Evolutionary conservation across 208 protist genomes (phyloP).

Genomic region (Wallacemonas sp.): DNA sequence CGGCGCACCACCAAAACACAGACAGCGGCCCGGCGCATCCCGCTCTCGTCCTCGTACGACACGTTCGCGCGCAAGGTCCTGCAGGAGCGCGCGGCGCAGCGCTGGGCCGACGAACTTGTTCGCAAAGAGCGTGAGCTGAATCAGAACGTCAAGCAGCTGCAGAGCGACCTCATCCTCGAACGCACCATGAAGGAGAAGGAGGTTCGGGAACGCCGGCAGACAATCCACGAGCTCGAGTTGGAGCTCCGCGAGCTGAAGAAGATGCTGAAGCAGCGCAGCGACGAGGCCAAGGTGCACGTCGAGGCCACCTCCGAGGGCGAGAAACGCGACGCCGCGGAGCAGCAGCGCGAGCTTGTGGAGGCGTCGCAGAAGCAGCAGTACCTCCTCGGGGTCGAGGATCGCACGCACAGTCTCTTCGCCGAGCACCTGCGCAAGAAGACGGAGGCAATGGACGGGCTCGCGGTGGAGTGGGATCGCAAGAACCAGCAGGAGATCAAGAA

Average conservation of each 20-base stretch:
- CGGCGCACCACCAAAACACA: slow-evolving; percentile 26
- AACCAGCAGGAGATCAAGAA: slow-evolving; percentile 77
- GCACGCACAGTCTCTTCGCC: slow-evolving; percentile 61
- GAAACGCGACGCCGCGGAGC: slow-evolving; percentile 50
- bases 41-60: slow-evolving; percentile 72
- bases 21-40: slow-evolving; percentile 49
- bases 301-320: slow-evolving; percentile 71
- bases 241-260: slow-evolving; percentile 73
- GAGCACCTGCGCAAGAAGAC: slow-evolving; percentile 72
- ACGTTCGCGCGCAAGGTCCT: slow-evolving; percentile 78
- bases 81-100: slow-evolving; percentile 85
- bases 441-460: slow-evolving; percentile 67
- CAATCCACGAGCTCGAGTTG: slow-evolving; percentile 58
- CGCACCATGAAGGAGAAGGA: slow-evolving; percentile 79
- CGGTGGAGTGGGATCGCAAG: slow-evolving; percentile 77
- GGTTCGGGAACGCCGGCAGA: slow-evolving; percentile 61
- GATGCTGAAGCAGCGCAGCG: slow-evolving; percentile 64
- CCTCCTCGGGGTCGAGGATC: slow-evolving; percentile 46
- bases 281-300: slow-evolving; percentile 58
- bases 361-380: slow-evolving; percentile 28
- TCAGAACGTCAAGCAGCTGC: slow-evolving; percentile 93
- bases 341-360: slow-evolving; percentile 52
- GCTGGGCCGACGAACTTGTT: slow-evolving; percentile 88
- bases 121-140: slow-evolving; percentile 88
- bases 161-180: slow-evolving; percentile 80